Base-by-base conservation (phyloP, 2,329 filamentous ascomycete genomes). In the Cladosporium sp. region DNA sequence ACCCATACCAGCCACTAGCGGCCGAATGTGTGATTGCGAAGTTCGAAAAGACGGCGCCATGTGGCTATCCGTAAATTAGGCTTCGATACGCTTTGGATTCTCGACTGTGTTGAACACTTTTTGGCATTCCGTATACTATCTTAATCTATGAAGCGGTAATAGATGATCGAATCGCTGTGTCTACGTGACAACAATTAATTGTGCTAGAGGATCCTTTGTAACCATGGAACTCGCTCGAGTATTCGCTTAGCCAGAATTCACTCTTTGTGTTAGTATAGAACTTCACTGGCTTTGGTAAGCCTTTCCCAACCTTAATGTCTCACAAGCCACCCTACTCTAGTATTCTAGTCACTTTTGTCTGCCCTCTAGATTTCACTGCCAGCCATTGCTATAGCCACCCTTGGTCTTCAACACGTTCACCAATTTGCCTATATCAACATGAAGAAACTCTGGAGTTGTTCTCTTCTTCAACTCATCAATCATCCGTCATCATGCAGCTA, bases 251-350 rank as follows among this genome's bases (percentile, higher is more conserved):
- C 28, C 4, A 32, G 12, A 10, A 32, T 10, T 32, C 28, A 32
- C 12, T 9, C 4, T 32, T 32, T 10, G 28, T 10, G 28, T 10
- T 32, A 10, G 4, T 32, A 9, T 32, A 32, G 28, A 32, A 32
- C 9, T 32, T 32, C 28, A 32, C 42, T 55, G 25, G 40, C 42
- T 42, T 55, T 32, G 47, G 40, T 39, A 45, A 24, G 40, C 36
- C 40, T 24, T 45, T 35, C 52, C 52, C 52, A 55, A 55, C 52
- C 51, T 36, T 55, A 37, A 19, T 45, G 52, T 55, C 40, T 55
- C 32, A 55, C 20, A 55, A 10, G 12, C 39, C 39, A 20, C 25
- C 28, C 12, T 32, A 24, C 42, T 42, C 28, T 10, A 32, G 42
- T 32, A 24, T 35, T 42, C 28, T 10, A 32, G 42, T 32, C 19